Conservation (phyloP, 352 stramenopile species). For the Phytophthora hybrid region DNA sequence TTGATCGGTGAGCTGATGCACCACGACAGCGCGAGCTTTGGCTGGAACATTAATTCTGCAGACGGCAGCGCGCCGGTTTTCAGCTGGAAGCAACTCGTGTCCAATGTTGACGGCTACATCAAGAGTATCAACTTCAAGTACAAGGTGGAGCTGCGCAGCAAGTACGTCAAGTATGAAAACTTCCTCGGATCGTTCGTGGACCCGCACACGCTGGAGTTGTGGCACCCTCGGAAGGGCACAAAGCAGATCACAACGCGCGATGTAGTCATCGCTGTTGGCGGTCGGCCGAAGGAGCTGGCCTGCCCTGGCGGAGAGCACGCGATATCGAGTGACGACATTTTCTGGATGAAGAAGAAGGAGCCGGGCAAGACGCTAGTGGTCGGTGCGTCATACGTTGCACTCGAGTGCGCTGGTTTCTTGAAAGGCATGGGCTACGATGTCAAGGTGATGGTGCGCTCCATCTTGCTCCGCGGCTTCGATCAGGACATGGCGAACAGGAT, state of each 20-base stretch:
- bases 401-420: constrained; percentile 98
- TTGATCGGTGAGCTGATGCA: constrained; percentile 91
- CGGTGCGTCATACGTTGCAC: constrained; percentile 97
- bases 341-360: constrained; percentile 81
- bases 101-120: constrained; percentile 98
- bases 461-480: constrained; percentile 98
- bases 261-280: constrained; percentile 96
- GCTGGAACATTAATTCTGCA: constrained; percentile 64
- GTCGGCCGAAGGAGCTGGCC: constrained; percentile 89
- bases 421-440: constrained; percentile 96
- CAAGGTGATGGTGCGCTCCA: constrained; percentile 97
- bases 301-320: constrained; percentile 93
- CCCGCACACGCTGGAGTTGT: constrained; percentile 93
- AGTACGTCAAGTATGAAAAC: constrained; percentile 96
- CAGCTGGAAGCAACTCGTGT: constrained; percentile 93
- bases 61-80: constrained; percentile 48
- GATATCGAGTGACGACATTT: constrained; percentile 93
- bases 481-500: constrained; percentile 96
- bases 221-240: constrained; percentile 90
- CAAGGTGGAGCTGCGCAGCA: constrained; percentile 95
- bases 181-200: constrained; percentile 94
- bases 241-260: constrained; percentile 92
- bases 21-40: constrained; percentile 89
- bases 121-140: constrained; percentile 99
- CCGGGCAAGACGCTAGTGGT: constrained; percentile 98